Evolutionary conservation across 768 basidiomycete species (phyloP), one percentile per base, ranked within the genome.

Genomic region (Boletus subcaerulescens): DNA sequence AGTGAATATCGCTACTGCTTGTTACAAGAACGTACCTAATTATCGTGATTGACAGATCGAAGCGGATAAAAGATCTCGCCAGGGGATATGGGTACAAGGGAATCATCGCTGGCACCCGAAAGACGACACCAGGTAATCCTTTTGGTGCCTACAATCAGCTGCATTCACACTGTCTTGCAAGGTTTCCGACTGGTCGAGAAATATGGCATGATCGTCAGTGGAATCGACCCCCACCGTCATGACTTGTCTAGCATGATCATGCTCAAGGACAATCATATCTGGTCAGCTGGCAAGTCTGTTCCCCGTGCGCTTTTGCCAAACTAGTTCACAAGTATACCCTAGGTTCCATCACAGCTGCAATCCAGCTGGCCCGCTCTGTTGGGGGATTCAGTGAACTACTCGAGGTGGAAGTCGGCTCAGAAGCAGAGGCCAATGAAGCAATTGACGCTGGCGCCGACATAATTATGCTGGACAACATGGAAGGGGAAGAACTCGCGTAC

Each of bases 181-280:
- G 89, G 96, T 3, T 99, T 99, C 76, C 80, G 97, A 45, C 77
- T 98, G 31, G 95, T 98, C 6, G 97, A 99, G 73, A 99, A 99
- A 72, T 98, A 99, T 68, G 97, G 87, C 4, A 98, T 99, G 97
- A 73, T 98, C 43, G 92, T 98, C 14, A 97, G 97, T 17, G 97
- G 97, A 7, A 89, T 98, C 63, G 96, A 99, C 68, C 76, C 91
- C 10, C 97, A 99, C 75, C 84, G 97, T 22, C 88, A 97, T 61
- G 95, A 98, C 71, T 79, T 98, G n/a, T 94, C 91, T 29, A 91
- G 90, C 68, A 98, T 99, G 97, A 95, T 99, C 66, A 99, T 99
- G 97, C 83, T 99, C 65, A 98, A 98, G 73, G 97, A 99, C 65
- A 99, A 99, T 69, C 97, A 99, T 68, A 91, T 98, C 67, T 98